Conservation (phyloP, 805 yeast species). For the Monosporozyma yasuniensis region DNA sequence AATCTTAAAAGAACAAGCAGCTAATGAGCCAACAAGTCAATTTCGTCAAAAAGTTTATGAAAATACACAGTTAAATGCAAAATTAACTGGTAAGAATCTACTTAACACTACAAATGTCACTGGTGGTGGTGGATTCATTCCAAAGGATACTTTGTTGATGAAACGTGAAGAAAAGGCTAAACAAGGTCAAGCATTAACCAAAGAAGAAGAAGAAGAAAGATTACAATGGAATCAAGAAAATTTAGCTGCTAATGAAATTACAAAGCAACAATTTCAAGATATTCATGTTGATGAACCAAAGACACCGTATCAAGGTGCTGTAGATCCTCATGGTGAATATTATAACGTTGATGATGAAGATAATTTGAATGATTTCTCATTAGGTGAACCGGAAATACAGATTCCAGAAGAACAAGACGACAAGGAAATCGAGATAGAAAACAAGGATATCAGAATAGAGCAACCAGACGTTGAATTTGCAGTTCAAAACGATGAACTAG, state of each 20-base stretch:
- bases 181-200: constrained; percentile 31
- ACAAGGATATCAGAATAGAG: constrained; percentile 21
- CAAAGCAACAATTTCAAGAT: constrained; percentile 55
- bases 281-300: constrained; percentile 79
- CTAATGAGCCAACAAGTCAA: constrained; percentile 20
- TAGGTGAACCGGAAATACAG: constrained; percentile 50
- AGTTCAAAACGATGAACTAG: constrained; percentile 27
- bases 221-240: constrained; percentile 84
- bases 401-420: constrained; percentile 22
- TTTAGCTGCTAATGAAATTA: constrained; percentile 46
- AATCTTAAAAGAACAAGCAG: constrained; percentile 1
- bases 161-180: constrained; percentile 16
- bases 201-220: constrained; percentile 30
- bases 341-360: constrained; percentile 63
- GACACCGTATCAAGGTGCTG: constrained; percentile 90
- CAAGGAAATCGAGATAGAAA: constrained; percentile 28
- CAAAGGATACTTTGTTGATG: constrained; percentile 28
- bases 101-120: neutral
- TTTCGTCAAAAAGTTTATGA: constrained; percentile 64
- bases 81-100: constrained; percentile 26
- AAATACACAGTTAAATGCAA: constrained; percentile 71
- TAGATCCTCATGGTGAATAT: constrained; percentile 72
- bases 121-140: constrained; percentile 7
- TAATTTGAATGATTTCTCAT: constrained; percentile 42
- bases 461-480: constrained; percentile 32